Base-by-base conservation (phyloP, 164 flowering plant genomes). In the Stephania cephalantha region DNA sequence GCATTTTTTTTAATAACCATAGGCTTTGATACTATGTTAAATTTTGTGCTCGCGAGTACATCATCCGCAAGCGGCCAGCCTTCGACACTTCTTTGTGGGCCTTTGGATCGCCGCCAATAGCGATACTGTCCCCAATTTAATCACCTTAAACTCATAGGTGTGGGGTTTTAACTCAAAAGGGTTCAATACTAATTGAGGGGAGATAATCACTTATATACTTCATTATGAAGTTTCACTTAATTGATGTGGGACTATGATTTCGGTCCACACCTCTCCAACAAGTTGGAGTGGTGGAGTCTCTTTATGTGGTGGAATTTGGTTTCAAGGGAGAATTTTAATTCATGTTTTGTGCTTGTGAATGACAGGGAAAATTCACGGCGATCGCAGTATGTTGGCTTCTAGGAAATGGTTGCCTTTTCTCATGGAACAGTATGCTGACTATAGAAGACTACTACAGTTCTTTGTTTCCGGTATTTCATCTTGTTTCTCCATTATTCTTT, bases 351-450 rank as follows among this genome's bases (percentile, higher is more conserved):
- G 71, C 18, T 29, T 78, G 45, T 52, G 55, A 65, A 50, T 69
- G 15, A 30, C 83, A 85, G 88, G 87, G 90, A 44, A 88, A 79
- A 58, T 74, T 45, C 68, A 30, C 71, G 13, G 86, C 85, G 6
- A 73, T 86, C 64, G 5, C 81, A n/a, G 80, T 88, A 10, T 88
- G 90, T 71, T 88, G 87, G 87, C 70, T 86, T 72, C 82, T 88
- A 35, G 89, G 89, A 61, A 79, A 77, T 78, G 90, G 90, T 9
- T 78, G 77, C 70, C 85, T 86, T 44, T 71, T 88, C 42, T 70
- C 87, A 18, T 88, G 89, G 89, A 88, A 86, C 61, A 86, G 90
- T 72, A 84, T 88, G 86, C 76, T 86, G 46, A 85, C 87, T 3
- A 83, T 84, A 9, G 82, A 72, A 74, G 90, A 88, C 79, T 79